Evolutionary conservation across 2,329 filamentous ascomycete species (phyloP).

Genomic region (Cercospora berteroae): DNA sequence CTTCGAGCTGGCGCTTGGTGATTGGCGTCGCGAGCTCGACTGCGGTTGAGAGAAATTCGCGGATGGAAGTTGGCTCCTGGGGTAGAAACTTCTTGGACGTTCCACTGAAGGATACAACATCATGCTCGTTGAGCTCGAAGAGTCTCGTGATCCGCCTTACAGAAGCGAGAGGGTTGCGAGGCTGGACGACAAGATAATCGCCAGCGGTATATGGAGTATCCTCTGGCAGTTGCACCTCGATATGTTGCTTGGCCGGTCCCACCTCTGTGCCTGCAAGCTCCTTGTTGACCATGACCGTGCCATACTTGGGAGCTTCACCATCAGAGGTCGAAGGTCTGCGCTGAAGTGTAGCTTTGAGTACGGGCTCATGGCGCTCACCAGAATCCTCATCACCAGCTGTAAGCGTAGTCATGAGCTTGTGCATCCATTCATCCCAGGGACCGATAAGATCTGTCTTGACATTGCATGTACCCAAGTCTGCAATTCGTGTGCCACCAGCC

Average conservation of each 20-base stretch:
- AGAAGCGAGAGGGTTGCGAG: constrained; percentile 52
- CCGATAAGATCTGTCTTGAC: constrained; percentile 42
- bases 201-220: constrained; percentile 64
- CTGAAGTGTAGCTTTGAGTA: constrained; percentile 5
- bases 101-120: constrained; percentile 36
- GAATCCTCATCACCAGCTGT: constrained; percentile 1
- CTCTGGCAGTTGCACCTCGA: constrained; percentile 44
- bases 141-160: constrained; percentile 61
- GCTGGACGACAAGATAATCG: constrained; percentile 37
- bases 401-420: constrained; percentile 4
- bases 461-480: constrained; percentile 38
- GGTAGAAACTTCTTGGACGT: constrained; percentile 20
- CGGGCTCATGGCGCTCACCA: background rate
- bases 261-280: constrained; percentile 53
- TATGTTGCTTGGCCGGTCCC: constrained; percentile 56
- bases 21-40: constrained; percentile 67
- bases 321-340: background rate
- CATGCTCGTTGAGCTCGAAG: constrained; percentile 67
- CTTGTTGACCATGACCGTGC: constrained; percentile 52
- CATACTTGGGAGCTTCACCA: constrained; percentile 36
- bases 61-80: background rate
- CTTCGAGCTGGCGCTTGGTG: constrained; percentile 47
- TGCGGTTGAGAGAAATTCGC: constrained; percentile 51
- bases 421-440: constrained; percentile 43
- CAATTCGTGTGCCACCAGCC: constrained; percentile 34